Percentiles rank a stretch among this genome's conserved stretches.
Conservation (phyloP, 2,329 filamentous ascomycete genomes). For the Polychaeton citri region DNA sequence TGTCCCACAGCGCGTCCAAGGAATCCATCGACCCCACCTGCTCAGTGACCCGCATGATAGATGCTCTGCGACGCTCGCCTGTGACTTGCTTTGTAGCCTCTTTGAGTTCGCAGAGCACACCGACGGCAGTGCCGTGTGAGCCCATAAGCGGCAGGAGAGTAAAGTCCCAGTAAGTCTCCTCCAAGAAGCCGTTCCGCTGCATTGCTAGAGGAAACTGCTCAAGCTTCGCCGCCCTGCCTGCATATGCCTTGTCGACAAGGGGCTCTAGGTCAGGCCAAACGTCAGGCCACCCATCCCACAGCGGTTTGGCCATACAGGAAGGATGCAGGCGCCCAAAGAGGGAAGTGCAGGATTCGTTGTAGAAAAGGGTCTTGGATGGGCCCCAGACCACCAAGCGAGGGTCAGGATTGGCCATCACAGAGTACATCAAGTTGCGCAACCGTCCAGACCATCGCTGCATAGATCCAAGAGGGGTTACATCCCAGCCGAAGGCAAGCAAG, state of each 20-base stretch:
- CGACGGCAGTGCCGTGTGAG: conserved; percentile 8
- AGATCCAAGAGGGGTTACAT: conserved; percentile 14
- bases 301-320: conserved; percentile 8
- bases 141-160: conserved; percentile 15
- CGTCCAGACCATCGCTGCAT: conserved; percentile 14
- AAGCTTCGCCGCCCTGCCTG: conserved; percentile 10
- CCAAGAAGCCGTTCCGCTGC: conserved; percentile 13
- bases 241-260: conserved; percentile 10
- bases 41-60: conserved; percentile 8
- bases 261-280: conserved; percentile 9
- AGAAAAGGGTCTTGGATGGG: conserved; percentile 17
- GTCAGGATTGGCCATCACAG: conserved; percentile 18
- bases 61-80: conserved; percentile 9
- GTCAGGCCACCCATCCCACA: conserved; percentile 10
- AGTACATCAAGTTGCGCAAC: conserved; percentile 12
- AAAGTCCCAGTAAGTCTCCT: conserved; percentile 19
- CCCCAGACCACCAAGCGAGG: conserved; percentile 21
- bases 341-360: conserved; percentile 17
- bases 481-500: conserved; percentile 17
- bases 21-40: conserved; percentile 6
- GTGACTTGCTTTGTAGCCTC: conserved; percentile 13
- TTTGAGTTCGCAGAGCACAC: conserved; percentile 13
- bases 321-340: conserved; percentile 15
- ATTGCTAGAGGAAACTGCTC: conserved; percentile 11
- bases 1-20: conserved; percentile 12